These are phyloP conservation scores for Tulasnella sp. DNA, from an alignment of 768 basidiomycete genomes.

Conservation along the genomic window DNA sequence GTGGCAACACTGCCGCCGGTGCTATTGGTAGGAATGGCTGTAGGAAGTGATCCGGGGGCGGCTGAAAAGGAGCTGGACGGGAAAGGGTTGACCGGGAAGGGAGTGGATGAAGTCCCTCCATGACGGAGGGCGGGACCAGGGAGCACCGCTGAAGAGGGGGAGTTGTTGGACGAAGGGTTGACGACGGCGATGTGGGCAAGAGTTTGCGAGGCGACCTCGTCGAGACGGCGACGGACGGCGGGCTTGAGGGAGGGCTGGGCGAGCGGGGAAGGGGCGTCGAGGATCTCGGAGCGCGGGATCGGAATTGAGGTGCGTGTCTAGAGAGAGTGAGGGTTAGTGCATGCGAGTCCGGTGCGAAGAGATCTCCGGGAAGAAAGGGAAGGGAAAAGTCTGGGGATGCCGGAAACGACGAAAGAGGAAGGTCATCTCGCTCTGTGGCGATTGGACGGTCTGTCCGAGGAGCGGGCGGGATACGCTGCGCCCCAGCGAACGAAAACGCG, in stretches of 20 bases:
- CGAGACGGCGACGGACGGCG: constrained; percentile 78
- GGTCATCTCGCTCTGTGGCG: not conserved
- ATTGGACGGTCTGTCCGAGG: not conserved
- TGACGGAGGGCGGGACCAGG: not conserved
- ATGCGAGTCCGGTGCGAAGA: not conserved
- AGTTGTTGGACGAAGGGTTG: constrained; percentile 55
- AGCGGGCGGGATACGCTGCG: not conserved
- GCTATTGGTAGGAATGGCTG: constrained; percentile 70
- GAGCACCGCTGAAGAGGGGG: not conserved
- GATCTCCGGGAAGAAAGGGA: constrained; percentile 28
- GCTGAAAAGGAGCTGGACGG: constrained; percentile 40
- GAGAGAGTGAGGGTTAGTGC: not conserved
- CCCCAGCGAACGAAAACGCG: not conserved
- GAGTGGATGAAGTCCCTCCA: not conserved
- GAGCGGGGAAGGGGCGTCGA: constrained; percentile 54
- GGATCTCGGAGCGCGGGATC: constrained; percentile 87
- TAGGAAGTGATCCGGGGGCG: constrained; percentile 31
- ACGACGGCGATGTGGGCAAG: constrained; percentile 90
- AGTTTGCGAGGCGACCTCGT: constrained; percentile 92
- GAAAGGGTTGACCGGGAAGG: constrained; percentile 13
- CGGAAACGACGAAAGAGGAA: constrained; percentile 20
- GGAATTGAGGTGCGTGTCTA: constrained; percentile 84
- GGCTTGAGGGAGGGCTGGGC: constrained; percentile 54
- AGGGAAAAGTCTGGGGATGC: constrained; percentile 23
- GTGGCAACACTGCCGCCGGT: constrained; percentile 52